Base-by-base conservation (phyloP, 2,329 filamentous ascomycete species). In the Clathrospora elynae region DNA sequence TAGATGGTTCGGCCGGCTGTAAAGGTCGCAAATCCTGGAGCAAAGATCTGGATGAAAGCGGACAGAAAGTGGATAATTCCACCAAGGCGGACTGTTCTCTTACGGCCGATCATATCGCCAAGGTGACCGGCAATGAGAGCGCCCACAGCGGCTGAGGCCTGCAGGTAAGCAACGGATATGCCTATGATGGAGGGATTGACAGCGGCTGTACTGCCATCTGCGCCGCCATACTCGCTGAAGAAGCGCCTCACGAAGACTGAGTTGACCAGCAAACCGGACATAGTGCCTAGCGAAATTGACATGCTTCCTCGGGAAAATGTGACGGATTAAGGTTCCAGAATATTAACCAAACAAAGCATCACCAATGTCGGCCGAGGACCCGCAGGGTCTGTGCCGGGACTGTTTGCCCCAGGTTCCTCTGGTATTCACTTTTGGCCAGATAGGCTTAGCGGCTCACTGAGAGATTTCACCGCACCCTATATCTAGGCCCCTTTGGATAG, bases 291-390 rank as follows among this genome's bases (percentile, higher is more conserved):
- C 5, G 5, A 10, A 8, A 7, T 54, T 13, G 54, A 47, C n/a
- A 19, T 30, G 5, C 14, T 14, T 6, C 16, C 38, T 11, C 48
- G 46, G n/a, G 6, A 20, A 23, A 31, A 12, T 7, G 35, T 34
- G 13, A 14, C 18, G 16, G 11, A 14, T 10, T 1, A 20, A 33
- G 38, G 3, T 53, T 72, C 70, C 70, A 33, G 67, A 71, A 36
- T 73, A 70, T 53, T 71, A 73, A n/a, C 71, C 71, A 40, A 73
- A 73, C 3, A 73, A 45, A 3, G 68, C 67, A 66, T 73, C 71
- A 14, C 71, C 71, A n/a, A n/a, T n/a, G n/a, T n/a, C n/a, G n/a
- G n/a, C n/a, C n/a, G n/a, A n/a, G n/a, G n/a, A n/a, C n/a, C n/a
- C n/a, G n/a, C n/a, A n/a, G n/a, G n/a, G n/a, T n/a, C n/a, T n/a